phyloP scores from a whole-genome alignment of 2,329 filamentous ascomycete genomes.

The Trichophyton equinum region DNA sequence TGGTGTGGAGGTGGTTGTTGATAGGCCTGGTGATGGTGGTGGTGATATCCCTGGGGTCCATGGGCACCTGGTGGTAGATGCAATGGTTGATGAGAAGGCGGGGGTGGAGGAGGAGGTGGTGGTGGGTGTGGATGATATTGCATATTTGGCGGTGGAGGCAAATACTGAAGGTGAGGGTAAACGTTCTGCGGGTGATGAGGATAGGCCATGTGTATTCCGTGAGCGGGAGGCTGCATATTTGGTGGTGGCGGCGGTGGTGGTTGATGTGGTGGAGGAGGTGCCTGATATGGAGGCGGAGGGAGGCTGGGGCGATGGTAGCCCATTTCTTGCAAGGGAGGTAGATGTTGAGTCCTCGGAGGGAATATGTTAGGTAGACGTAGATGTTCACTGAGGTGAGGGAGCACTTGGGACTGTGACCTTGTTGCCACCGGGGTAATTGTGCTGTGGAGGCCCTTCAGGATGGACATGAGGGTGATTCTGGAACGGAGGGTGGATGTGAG shows the following conservation, averaged over 20 bases:
- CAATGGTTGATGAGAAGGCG: neutral
- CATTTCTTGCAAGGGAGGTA: conserved; percentile 30
- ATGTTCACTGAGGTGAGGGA: conserved; percentile 22
- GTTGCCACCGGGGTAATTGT: conserved; percentile 26
- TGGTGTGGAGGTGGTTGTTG: conserved; percentile 6
- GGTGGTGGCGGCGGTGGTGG: neutral
- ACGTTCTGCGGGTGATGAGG: neutral
- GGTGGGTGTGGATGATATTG: conserved; percentile 1
- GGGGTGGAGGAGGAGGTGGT: neutral
- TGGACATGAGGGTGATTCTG: neutral
- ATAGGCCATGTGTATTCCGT: neutral
- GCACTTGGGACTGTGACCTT: conserved; percentile 8
- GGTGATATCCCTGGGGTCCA: conserved; percentile 6
- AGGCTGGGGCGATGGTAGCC: conserved; percentile 24
- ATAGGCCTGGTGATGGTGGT: conserved; percentile 7
- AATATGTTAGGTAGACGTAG: conserved; percentile 29
- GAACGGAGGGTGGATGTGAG: neutral
- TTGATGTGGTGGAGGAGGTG: neutral
- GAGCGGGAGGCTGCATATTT: neutral
- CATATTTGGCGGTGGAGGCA: conserved; percentile 1
- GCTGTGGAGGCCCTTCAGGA: neutral
- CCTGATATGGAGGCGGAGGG: conserved; percentile 10
- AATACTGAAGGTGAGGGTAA: conserved; percentile 5
- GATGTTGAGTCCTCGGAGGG: conserved; percentile 22
- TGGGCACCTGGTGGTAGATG: neutral